phyloP scores from a whole-genome alignment of 2,329 filamentous ascomycete genomes.

The Stagonosporopsis rhizophila region DNA sequence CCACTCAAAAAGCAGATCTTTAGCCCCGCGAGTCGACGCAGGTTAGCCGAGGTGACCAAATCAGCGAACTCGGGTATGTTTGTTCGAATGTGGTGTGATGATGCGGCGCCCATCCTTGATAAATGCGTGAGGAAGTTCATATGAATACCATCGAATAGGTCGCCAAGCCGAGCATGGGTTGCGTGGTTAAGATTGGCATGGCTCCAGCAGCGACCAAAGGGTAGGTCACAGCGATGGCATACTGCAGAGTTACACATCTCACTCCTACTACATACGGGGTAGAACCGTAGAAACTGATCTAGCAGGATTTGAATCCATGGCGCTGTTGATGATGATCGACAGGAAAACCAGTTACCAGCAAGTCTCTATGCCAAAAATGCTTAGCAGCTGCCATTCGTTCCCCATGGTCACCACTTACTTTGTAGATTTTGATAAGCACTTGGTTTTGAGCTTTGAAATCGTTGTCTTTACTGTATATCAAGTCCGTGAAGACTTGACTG shows the following conservation, averaged over 20 bases:
- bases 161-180: conserved; percentile 56
- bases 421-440: conserved; percentile 15
- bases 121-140: conserved; percentile 65
- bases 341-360: conserved; percentile 22
- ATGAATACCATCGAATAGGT: conserved; percentile 68
- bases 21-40: conserved; percentile 18
- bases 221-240: conserved; percentile 67
- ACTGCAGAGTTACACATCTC: conserved; percentile 68
- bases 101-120: conserved; percentile 59
- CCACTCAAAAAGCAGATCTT: conserved; percentile 26
- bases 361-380: neutral
- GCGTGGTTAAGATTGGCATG: conserved; percentile 70
- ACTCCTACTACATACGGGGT: conserved; percentile 57
- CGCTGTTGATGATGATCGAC: conserved; percentile 7
- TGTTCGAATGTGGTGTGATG: conserved; percentile 14
- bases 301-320: conserved; percentile 22
- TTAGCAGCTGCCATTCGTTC: neutral
- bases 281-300: conserved; percentile 62
- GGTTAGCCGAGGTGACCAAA: conserved; percentile 14
- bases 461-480: conserved; percentile 64
- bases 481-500: conserved; percentile 70
- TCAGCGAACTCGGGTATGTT: conserved; percentile 10
- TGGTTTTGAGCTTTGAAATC: conserved; percentile 57
- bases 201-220: conserved; percentile 69
- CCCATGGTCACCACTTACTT: conserved; percentile 2